Evolutionary conservation across 225 moss, liverwort and hornwort genomes (phyloP).

Genomic region (Polytrichum commune): DNA sequence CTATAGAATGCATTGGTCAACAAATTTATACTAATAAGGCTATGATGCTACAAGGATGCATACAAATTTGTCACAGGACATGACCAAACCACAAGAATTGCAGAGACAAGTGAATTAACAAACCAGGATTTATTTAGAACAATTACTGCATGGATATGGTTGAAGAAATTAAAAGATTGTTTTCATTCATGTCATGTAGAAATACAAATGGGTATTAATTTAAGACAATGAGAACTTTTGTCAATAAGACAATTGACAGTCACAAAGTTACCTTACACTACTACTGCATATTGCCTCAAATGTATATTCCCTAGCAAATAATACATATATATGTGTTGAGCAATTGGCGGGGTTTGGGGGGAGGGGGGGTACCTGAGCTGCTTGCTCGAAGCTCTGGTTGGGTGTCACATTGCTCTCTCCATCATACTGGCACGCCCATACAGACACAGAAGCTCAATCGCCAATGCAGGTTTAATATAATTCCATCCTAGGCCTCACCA

Average conservation of each 20-base stretch:
- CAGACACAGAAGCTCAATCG: constrained; percentile 7
- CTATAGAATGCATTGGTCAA: neutral
- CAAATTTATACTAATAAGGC: neutral
- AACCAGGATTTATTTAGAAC: no score
- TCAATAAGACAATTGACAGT: no score
- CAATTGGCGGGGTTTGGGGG: neutral
- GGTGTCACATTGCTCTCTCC: constrained; percentile 4
- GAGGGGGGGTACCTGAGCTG: neutral
- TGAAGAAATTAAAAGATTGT: no score
- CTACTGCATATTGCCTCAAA: no score
- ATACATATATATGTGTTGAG: neutral
- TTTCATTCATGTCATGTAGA: no score
- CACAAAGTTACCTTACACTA: no score
- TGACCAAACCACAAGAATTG: neutral
- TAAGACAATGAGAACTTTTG: no score
- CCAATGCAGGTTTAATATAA: neutral
- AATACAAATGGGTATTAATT: no score
- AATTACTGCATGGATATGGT: no score
- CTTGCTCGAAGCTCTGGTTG: neutral
- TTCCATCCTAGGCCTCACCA: neutral
- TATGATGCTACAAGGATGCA: neutral
- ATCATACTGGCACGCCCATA: constrained; percentile 10
- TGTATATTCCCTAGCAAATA: neutral
- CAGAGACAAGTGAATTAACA: no score
- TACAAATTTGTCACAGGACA: neutral